Evolutionary conservation across 495 filamentous ascomycete genomes (phyloP), one percentile per base, ranked within the genome.

Genomic region (Bryoglossum gracile): DNA sequence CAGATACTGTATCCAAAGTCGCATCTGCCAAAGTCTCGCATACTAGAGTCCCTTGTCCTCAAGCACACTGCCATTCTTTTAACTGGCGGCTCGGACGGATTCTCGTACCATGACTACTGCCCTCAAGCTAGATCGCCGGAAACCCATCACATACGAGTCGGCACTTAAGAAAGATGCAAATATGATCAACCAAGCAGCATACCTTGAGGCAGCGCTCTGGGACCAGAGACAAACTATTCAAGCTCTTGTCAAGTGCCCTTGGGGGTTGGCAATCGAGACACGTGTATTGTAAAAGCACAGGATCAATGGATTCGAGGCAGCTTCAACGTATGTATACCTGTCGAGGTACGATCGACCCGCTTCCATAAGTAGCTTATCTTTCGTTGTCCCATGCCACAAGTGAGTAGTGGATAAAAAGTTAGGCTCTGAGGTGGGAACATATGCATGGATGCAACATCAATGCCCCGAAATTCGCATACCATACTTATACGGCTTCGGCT

Each of bases 281-380:
- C 34, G 4, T 37, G 34, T 16, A 13, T 37, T 37, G 14, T 37
- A 6, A 8, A 37, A 8, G 16, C 16, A 8, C 5, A 37, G 34
- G 34, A 37, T 37, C 34, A 37, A 37, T 37, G 34, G 34, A 37
- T 37, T 37, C 34, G 38, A 21, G 38, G 38, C 38, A 42, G 65
- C 50, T 72, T 64, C 57, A 70, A 70, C 54, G 58, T 70, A 10
- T 72, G 66, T 57, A 62, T 70, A 42, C 64, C 64, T 39, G 54
- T 65, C 33, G 46, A 56, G 37, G 42, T 69, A 50, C 34, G 30
- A 36, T 53, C 28, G 28, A 57, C 28, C 18, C n/a, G 18, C 44
- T 40, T 37, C 44, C n/a, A 44, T 6, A 43, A 63, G 44, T 54
- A 48, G 14, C 57, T 64, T 5, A 54, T 69, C 2, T 50, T 71